Conservation (phyloP, 1,139 yeast species). For the Geotrichum klebahnii region DNA sequence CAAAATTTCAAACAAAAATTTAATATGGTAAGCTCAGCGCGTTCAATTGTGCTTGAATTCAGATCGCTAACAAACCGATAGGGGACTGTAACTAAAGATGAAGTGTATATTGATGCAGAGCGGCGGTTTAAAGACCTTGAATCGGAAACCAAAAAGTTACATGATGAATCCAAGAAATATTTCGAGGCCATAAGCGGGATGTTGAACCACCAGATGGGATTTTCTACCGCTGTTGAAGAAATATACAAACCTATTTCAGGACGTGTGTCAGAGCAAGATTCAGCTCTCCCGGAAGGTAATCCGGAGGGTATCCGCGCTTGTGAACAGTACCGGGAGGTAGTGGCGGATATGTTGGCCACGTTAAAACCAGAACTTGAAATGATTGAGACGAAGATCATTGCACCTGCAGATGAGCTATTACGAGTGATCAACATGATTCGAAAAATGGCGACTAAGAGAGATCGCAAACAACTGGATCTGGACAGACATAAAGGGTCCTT, state of each 20-base stretch:
- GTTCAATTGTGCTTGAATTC: too few species aligned
- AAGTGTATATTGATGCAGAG: conserved; percentile 92
- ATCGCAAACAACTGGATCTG: conserved; percentile 88
- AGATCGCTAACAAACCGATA: neutral
- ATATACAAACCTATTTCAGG: conserved; percentile 95
- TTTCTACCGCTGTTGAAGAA: conserved; percentile 89
- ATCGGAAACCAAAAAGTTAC: conserved; percentile 78
- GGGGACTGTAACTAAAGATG: conserved; percentile 80
- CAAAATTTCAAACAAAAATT: conserved; percentile 42
- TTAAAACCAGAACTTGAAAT: conserved; percentile 89
- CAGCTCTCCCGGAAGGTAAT: conserved; percentile 81
- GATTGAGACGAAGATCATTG: conserved; percentile 81
- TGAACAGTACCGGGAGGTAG: conserved; percentile 83
- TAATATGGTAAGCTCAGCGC: conserved; percentile 34
- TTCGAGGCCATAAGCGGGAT: conserved; percentile 87
- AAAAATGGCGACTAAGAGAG: conserved; percentile 91
- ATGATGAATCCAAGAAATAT: conserved; percentile 84
- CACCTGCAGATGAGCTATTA: conserved; percentile 86
- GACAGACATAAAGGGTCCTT: conserved; percentile 74
- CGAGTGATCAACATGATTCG: conserved; percentile 75
- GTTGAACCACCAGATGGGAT: conserved; percentile 88
- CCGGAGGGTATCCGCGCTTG: conserved; percentile 95
- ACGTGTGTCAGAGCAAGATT: conserved; percentile 79
- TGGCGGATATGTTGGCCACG: conserved; percentile 74
- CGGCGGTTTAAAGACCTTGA: conserved; percentile 91